Conservation (phyloP, 2,329 filamentous ascomycete species). For the Chrysoporthe austroafricana region DNA sequence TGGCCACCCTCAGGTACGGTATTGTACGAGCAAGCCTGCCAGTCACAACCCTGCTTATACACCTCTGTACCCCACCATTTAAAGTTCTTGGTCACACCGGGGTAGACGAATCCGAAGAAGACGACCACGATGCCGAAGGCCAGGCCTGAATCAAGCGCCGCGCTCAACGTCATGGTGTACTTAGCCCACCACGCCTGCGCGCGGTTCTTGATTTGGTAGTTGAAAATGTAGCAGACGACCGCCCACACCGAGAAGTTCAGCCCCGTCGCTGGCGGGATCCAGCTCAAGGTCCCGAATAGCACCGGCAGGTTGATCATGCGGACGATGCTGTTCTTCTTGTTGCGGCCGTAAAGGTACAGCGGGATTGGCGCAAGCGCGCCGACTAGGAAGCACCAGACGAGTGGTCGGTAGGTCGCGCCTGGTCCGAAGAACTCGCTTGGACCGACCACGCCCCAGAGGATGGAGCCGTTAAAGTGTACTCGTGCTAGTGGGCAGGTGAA, state of each 20-base stretch:
- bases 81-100: slow-evolving; percentile 72
- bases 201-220: slow-evolving; percentile 71
- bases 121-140: slow-evolving; percentile 82
- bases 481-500: slow-evolving; percentile 87
- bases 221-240: slow-evolving; percentile 83
- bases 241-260: slow-evolving; percentile 91
- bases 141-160: slow-evolving; percentile 80
- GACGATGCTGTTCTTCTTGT: slow-evolving; percentile 63
- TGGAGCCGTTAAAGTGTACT: slow-evolving; percentile 88
- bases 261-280: slow-evolving; percentile 85
- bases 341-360: slow-evolving; percentile 72
- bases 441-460: slow-evolving; percentile 88
- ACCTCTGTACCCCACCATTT: slow-evolving; percentile 90
- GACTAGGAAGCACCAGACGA: slow-evolving; percentile 82
- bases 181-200: slow-evolving; percentile 84
- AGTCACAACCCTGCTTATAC: slow-evolving; percentile 83
- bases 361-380: slow-evolving; percentile 75
- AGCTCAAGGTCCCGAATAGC: slow-evolving; percentile 79
- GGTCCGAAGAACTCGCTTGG: slow-evolving; percentile 81
- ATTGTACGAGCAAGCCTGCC: slow-evolving; percentile 76
- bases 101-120: slow-evolving; percentile 86
- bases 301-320: slow-evolving; percentile 82
- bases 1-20: slow-evolving; percentile 63
- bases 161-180: slow-evolving; percentile 87
- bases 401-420: slow-evolving; percentile 71